Conservation (phyloP, 768 basidiomycete species). For the Tulasnella sp. region DNA sequence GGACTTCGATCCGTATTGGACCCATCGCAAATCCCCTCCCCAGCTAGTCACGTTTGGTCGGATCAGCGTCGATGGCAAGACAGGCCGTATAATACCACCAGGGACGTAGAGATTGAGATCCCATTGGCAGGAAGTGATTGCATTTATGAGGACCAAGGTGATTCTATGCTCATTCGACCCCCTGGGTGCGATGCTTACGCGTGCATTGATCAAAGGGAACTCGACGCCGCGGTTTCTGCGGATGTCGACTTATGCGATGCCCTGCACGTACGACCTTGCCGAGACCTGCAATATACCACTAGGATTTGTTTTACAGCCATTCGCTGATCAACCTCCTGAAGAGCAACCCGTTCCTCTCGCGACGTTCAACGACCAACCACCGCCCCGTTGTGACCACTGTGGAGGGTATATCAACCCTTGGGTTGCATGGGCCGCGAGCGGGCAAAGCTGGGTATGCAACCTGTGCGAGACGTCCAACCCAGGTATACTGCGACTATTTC, state of each 20-base stretch:
- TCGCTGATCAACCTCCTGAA: conserved; percentile 74
- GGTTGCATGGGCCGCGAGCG: conserved; percentile 83
- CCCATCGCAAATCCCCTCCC: conserved; percentile 88
- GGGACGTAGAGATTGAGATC: conserved; percentile 60
- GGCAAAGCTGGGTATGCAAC: conserved; percentile 90
- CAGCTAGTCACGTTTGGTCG: conserved; percentile 72
- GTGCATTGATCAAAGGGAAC: conserved; percentile 59
- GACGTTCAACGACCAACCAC: conserved; percentile 69
- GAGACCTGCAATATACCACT: conserved; percentile 83
- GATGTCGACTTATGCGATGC: conserved; percentile 87
- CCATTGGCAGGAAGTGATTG: conserved; percentile 89
- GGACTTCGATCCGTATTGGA: conserved; percentile 81
- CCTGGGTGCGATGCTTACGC: neutral
- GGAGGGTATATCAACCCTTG: conserved; percentile 93
- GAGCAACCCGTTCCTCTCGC: conserved; percentile 83
- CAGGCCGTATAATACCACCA: conserved; percentile 62
- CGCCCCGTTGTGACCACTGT: conserved; percentile 82
- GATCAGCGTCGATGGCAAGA: conserved; percentile 81
- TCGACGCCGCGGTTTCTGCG: conserved; percentile 90
- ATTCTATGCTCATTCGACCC: conserved; percentile 29
- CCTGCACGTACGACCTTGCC: conserved; percentile 75
- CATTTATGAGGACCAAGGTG: conserved; percentile 89
- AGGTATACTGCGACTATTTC: conserved; percentile 57
- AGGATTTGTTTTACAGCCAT: conserved; percentile 84
- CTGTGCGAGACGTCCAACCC: conserved; percentile 81